Conservation (phyloP, 2,329 filamentous ascomycete genomes). For the Paecilomyces variotii region DNA sequence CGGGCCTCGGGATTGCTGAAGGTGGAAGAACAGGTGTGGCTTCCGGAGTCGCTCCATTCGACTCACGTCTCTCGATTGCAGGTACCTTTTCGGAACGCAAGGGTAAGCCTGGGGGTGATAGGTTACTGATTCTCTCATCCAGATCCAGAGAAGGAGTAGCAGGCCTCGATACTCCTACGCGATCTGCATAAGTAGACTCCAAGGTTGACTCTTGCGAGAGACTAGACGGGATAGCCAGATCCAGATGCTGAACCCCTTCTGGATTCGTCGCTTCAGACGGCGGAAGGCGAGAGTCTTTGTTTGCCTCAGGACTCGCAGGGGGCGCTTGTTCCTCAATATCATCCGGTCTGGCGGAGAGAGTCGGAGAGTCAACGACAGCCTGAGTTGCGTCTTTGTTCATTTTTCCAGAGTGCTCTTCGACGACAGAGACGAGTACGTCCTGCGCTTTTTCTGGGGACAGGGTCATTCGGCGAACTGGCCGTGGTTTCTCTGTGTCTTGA, state of each 20-base stretch:
- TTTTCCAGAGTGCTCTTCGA: constrained; percentile 52
- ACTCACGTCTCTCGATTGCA: constrained; percentile 9
- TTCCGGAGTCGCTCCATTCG: constrained; percentile 6
- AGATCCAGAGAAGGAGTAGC: constrained; percentile 3
- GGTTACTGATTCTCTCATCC: constrained; percentile 4
- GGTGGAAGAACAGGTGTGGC: constrained; percentile 19
- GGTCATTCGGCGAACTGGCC: constrained; percentile 32
- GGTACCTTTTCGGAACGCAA: constrained; percentile 5
- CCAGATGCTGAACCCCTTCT: constrained; percentile 53
- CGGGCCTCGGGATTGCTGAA: constrained; percentile 33
- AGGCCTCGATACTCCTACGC: constrained; percentile 3
- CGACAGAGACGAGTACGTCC: constrained; percentile 56
- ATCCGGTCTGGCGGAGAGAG: constrained; percentile 13
- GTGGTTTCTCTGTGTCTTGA: constrained; percentile 21
- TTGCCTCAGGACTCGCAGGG: constrained; percentile 10
- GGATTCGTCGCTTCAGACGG: constrained; percentile 27
- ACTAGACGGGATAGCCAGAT: constrained; percentile 44
- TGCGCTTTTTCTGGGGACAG: constrained; percentile 56
- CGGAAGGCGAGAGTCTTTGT: constrained; percentile 11
- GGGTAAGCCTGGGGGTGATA: constrained; percentile 8
- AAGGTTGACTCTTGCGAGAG: constrained; percentile 13
- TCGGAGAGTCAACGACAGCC: constrained; percentile 8
- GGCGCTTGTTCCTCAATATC: constrained; percentile 10
- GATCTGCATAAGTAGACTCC: constrained; percentile 4
- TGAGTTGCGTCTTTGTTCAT: constrained; percentile 16